Evolutionary conservation across 2,329 filamentous ascomycete species (phyloP).

Genomic region (Ophiostoma ulmi): DNA sequence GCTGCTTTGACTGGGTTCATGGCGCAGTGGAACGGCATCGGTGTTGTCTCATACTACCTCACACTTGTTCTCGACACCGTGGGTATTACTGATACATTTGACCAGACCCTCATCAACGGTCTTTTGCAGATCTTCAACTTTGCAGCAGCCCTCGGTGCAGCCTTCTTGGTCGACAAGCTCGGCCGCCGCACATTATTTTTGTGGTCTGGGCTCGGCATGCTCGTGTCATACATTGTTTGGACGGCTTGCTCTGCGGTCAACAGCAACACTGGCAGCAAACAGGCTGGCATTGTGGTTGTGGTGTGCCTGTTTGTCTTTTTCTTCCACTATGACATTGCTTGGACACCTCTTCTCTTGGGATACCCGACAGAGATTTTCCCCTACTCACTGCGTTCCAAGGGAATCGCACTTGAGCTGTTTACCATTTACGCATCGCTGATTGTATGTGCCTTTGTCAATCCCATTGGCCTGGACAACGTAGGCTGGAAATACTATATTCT

Average conservation of each 20-base stretch:
- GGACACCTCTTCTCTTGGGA: neutral
- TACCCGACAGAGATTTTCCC: conserved; percentile 28
- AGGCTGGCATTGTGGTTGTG: conserved; percentile 44
- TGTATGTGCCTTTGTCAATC: conserved; percentile 39
- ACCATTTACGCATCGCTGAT: conserved; percentile 30
- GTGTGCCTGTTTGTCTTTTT: conserved; percentile 58
- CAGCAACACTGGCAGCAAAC: conserved; percentile 53
- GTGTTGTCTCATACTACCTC: conserved; percentile 36
- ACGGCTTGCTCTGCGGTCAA: conserved; percentile 45
- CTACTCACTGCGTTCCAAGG: conserved; percentile 36
- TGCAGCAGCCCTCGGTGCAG: conserved; percentile 5
- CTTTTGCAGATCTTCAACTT: conserved; percentile 27
- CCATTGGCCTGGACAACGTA: conserved; percentile 35
- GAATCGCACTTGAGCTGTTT: conserved; percentile 30
- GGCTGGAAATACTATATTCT: conserved; percentile 39
- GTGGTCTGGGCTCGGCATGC: conserved; percentile 55
- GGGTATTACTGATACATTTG: conserved; percentile 30
- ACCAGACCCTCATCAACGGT: conserved; percentile 27
- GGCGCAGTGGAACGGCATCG: conserved; percentile 25
- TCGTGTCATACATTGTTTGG: neutral
- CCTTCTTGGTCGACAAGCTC: conserved; percentile 21
- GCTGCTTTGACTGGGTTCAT: conserved; percentile 16
- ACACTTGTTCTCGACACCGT: conserved; percentile 33
- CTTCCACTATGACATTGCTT: conserved; percentile 54
- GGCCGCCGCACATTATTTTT: conserved; percentile 44